Conservation (phyloP, 345 rosid genomes). For the Eucalyptus sp. region DNA sequence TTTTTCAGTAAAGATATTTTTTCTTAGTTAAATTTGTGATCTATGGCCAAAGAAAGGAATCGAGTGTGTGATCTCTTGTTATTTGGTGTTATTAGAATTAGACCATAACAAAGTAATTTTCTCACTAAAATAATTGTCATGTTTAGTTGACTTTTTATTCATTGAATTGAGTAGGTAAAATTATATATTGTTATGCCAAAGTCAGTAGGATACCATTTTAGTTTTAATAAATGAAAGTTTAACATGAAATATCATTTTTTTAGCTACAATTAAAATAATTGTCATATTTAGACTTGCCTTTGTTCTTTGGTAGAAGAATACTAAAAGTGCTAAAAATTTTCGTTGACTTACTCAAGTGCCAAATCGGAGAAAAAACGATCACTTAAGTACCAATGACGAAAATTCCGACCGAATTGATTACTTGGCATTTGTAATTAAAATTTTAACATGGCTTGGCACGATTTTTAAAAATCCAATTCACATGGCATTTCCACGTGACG, state of each 20-base stretch:
- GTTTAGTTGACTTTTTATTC: not conserved
- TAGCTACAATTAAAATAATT: not conserved
- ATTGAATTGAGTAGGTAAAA: not conserved
- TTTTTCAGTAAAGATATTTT: not conserved
- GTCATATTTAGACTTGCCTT: not conserved
- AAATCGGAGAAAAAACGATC: too few relatives aligned
- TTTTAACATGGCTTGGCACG: too few relatives aligned
- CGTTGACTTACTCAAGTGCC: too few relatives aligned
- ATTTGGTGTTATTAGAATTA: not conserved
- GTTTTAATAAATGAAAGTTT: not conserved
- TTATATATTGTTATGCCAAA: not conserved
- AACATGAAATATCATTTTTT: not conserved
- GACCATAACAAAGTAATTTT: not conserved
- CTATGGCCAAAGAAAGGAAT: not conserved
- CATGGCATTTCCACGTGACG: too few relatives aligned
- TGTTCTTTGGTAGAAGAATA: too few relatives aligned
- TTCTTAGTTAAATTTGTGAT: not conserved
- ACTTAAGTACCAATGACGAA: too few relatives aligned
- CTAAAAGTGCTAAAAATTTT: too few relatives aligned
- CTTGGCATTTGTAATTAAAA: too few relatives aligned
- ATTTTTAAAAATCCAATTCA: too few relatives aligned
- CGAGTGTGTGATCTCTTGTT: not conserved
- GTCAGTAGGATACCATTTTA: not conserved
- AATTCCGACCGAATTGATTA: too few relatives aligned
- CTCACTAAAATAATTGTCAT: not conserved